Base-by-base conservation (phyloP, 495 filamentous ascomycete genomes). In the Penicillium lividum region DNA sequence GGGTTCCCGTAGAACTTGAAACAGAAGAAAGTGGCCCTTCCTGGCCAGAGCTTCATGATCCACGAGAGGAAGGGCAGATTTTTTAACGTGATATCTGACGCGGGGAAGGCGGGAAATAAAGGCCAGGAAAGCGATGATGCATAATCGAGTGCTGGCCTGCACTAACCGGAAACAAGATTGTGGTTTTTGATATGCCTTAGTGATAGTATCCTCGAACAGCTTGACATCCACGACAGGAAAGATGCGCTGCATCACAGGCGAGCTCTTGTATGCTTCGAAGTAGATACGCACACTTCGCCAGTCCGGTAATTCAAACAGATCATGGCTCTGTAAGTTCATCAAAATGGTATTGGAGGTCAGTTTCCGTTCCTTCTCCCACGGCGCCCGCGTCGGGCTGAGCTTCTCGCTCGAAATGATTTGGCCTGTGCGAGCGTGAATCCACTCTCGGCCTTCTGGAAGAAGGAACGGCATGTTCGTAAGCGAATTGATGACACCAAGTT, bases 401-500 rank as follows among this genome's bases (percentile, higher is more conserved):
- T 62, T 72, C 33, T 73, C 71, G 38, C 77, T 64, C 10, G 70
- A 59, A 11, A 78, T 65, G 7, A 56, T 58, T 57, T 81, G 72
- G 9, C 79, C 80, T 5, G 80, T 80, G 15, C 73, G 72, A 22
- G 76, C 66, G 30, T 73, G 67, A 34, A 82, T 75, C 77, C 77
- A 80, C 57, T 70, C 62, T 51, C 71, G 75, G 2, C 79, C 78
- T 34, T 78, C 76, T 1, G 70, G 68, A 0, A 79, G 69, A 36
- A 82, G 64, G 31, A 79, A 72, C 10, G 79, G 80, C 7, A 81
- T 72, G 5, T 77, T 77, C 0, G 75, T 77, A 50, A 78, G 71
- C 36, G 74, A 53, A 58, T 74, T 80, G 38, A 80, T 75, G 4
- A 69, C 69, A 10, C 80, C 77, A 6, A 82, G 53, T 56, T 80